Evolutionary conservation across 2,329 filamentous ascomycete genomes (phyloP).

Genomic region (Ophiostoma triangulosporum): DNA sequence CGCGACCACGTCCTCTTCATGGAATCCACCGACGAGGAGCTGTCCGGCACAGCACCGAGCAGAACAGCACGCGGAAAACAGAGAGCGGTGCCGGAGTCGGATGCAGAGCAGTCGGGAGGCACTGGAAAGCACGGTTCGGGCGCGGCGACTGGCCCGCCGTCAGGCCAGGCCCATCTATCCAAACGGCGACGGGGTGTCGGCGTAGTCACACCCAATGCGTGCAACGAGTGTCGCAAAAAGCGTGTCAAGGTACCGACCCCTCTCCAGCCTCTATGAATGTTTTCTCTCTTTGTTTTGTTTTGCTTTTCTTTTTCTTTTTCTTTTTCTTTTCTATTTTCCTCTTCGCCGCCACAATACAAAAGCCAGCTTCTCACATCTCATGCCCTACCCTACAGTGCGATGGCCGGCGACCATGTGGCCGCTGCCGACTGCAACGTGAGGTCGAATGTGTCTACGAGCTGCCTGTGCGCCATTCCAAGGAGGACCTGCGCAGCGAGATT

Average conservation of each 20-base stretch:
- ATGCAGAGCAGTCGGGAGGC: not conserved
- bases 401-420: slow-evolving; percentile 39
- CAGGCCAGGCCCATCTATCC: not conserved
- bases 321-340: not conserved
- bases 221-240: slow-evolving; percentile 48
- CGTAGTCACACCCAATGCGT: slow-evolving; percentile 45
- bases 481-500: slow-evolving; percentile 45
- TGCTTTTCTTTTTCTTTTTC: not conserved
- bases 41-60: not conserved
- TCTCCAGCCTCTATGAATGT: not conserved
- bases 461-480: slow-evolving; percentile 50
- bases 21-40: slow-evolving; percentile 1
- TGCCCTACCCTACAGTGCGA: slow-evolving; percentile 35
- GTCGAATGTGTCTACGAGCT: slow-evolving; percentile 47
- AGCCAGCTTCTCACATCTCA: not conserved
- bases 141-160: not conserved
- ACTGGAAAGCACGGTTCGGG: not conserved
- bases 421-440: slow-evolving; percentile 41
- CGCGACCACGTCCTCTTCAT: not conserved
- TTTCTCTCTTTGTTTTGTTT: not conserved
- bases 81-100: slow-evolving; percentile 1
- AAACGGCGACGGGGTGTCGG: slow-evolving; percentile 42
- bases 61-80: slow-evolving; percentile 1
- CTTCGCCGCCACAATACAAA: too few relatives aligned
- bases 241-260: slow-evolving; percentile 37